Evolutionary conservation across 805 yeast species (phyloP), one percentile per base, ranked within the genome.

Genomic region (Ogataea corticis): DNA sequence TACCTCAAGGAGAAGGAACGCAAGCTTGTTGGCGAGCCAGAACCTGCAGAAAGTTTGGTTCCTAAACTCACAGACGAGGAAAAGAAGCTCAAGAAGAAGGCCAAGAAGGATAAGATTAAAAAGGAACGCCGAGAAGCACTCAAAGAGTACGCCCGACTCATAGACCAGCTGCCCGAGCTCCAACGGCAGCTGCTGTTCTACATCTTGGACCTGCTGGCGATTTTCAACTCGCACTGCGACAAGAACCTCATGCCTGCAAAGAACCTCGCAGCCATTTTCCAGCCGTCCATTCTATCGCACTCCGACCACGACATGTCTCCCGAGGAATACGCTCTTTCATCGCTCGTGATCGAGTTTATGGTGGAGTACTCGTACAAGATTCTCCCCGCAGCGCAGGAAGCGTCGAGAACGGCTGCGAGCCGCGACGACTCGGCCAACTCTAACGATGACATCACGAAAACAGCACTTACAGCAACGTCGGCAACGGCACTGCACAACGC

Each of bases 211-310:
- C 70, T 94, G 52, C 72, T 94, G 47, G 85, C 96, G 12, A 78
- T 90, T 69, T 95, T 94, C 58, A 85, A 90, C 34, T 80, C 85
- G 48, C 83, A 86, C 58, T 76, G 95, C 13, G 79, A 77, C 40
- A 79, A 79, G 48, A 94, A 91, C 63, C 71, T 88, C 52, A 94
- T 94, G 99, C 82, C 97, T 2, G 87, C 96, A 1, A 79, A 89
- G 56, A 94, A 94, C 62, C 71, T 94, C 52, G 96, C 98, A 1
- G 96, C 98, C 2, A 87, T 94, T 46, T 94, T 94, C 70, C 99
- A 94, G 68, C 98, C 99, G 3, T 87, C 96, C n/a, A 82, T 94
- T 14, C 71, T 94, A 42, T 86, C 96, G 9, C 98, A 92, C 64
- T 96, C 97, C 4, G 78, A 76, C 53, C 97, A 94, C 64, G 97